Evolutionary conservation across 2,329 filamentous ascomycete genomes (phyloP), one percentile per base, ranked within the genome.

Genomic region (Peltaster fructicola): DNA sequence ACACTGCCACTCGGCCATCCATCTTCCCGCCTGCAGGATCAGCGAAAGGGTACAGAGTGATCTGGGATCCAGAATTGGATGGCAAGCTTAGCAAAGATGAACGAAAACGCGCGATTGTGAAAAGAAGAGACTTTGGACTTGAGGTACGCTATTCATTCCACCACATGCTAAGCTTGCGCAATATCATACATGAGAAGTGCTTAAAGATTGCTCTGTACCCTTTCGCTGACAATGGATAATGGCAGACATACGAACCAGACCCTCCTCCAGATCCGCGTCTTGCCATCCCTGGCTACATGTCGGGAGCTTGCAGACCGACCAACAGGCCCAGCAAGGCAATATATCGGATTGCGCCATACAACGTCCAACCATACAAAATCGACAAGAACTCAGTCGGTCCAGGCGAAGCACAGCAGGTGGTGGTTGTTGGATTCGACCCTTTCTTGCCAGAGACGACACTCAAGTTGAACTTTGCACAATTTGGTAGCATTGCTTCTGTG

Each of bases 351-450:
- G 66, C 75, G 14, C 77, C 77, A 1, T 91, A 92, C 52, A 73
- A 75, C 32, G 56, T 92, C 25, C 78, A 71, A 46, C 74, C 77
- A 12, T 93, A 90, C 51, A 54, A 68, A 14, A 88, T 81, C 51
- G 84, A 95, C 47, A 71, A 70, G 40, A 81, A 80, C 4, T 91
- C 85, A 2, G 70, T 90, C 39, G 85, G 84, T 1, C 80, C 82
- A 13, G 81, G 81, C 0, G 85, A 85, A 8, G 80, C 88, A 2
- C 81, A 77, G 3, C 81, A 92, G 47, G 71, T 98, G 23, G 74
- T 95, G 4, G 81, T 93, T 11, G 84, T 73, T n/a, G 81, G 82
- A n/a, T 93, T 93, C 48, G 88, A 95, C 50, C 84, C 85, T 5
- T 59, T 95, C 35, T 74, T 78, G 19, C 68, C 80, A 8, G 79